Evolutionary conservation across 441 rosid species (phyloP).

Genomic region (Adansonia rubrostipa): DNA sequence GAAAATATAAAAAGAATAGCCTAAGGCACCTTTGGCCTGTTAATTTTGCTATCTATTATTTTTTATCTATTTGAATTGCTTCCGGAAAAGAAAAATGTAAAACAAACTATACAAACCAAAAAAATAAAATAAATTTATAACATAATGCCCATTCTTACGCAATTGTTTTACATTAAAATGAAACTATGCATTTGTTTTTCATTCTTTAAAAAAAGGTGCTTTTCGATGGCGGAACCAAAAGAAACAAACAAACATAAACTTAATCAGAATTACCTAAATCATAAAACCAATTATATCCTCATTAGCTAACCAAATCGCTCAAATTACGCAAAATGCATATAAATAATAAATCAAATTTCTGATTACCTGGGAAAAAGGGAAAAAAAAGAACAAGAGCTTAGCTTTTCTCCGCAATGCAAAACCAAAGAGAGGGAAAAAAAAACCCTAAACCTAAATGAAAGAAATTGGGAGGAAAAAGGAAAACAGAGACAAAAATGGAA

Average conservation of each 20-base stretch:
- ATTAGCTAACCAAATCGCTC: not conserved
- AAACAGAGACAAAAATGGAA: conserved; percentile 13
- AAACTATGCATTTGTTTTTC: conserved; percentile 9
- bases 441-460: conserved; percentile 44
- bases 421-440: not conserved
- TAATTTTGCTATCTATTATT: no score
- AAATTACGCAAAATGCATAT: not conserved
- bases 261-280: not conserved
- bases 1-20: not conserved
- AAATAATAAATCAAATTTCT: not conserved
- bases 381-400: not conserved
- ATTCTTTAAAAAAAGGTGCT: not conserved
- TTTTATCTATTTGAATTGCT: not conserved
- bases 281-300: not conserved
- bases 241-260: not conserved
- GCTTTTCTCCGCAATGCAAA: conserved; percentile 22
- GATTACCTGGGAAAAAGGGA: conserved; percentile 20
- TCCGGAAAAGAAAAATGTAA: not conserved
- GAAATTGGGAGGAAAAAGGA: conserved; percentile 21
- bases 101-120: not conserved
- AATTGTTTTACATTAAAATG: not conserved
- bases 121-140: not conserved
- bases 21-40: not conserved
- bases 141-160: not conserved
- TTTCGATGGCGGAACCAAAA: not conserved